Percentiles rank a stretch among this genome's conserved stretches.
Evolutionary conservation across 805 yeast genomes (phyloP).

Genomic region (Priceomyces carsonii): DNA sequence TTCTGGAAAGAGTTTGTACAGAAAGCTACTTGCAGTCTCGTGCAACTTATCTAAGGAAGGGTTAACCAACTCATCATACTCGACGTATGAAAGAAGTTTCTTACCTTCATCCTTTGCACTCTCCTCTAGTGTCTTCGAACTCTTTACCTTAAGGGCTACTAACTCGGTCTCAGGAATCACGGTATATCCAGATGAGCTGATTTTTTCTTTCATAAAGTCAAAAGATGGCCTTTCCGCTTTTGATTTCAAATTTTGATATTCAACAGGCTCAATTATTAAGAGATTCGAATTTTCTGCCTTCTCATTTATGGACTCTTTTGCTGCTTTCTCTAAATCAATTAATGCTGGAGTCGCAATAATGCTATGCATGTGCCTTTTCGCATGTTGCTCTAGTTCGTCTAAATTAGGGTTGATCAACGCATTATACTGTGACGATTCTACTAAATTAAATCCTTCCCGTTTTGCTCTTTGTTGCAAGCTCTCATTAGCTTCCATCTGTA

Average conservation of each 20-base stretch:
- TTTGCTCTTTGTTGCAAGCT: conserved; percentile 12
- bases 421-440: conserved; percentile 18
- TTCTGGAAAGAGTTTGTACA: too few relatives aligned
- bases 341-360: conserved; percentile 6
- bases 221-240: conserved; percentile 14
- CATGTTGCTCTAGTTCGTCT: conserved; percentile 23
- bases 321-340: conserved; percentile 2
- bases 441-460: conserved; percentile 10
- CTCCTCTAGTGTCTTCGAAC: neutral
- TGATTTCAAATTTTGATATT: conserved; percentile 8
- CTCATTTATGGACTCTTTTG: conserved; percentile 15
- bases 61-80: neutral
- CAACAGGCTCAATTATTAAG: conserved; percentile 12
- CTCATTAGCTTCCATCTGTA: conserved; percentile 11
- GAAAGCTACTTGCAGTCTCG: too few relatives aligned
- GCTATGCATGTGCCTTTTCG: conserved; percentile 15
- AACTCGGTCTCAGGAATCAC: conserved; percentile 2
- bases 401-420: conserved; percentile 21
- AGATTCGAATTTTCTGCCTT: conserved; percentile 11
- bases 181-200: conserved; percentile 4
- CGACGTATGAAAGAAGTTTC: neutral
- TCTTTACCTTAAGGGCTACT: neutral
- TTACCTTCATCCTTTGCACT: conserved; percentile 3
- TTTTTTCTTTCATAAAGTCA: conserved; percentile 14
- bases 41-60: neutral